These are phyloP conservation scores for Alternaria tenuissima DNA, from an alignment of 2,329 filamentous ascomycete species.

Conservation along the genomic window DNA sequence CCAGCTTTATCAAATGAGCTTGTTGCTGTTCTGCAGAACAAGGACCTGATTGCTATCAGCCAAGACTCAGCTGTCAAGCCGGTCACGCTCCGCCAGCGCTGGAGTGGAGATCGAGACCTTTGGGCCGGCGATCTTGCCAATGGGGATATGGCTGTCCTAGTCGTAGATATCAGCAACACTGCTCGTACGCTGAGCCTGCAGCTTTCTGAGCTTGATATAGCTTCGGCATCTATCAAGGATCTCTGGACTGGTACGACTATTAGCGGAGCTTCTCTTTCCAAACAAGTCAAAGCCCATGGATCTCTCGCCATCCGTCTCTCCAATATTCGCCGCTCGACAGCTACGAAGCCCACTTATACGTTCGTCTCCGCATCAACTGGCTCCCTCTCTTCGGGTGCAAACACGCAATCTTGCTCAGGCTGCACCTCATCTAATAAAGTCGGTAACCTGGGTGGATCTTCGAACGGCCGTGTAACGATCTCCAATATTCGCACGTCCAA, in stretches of 20 bases:
- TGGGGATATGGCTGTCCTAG: constrained; percentile 27
- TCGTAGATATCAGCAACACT: constrained; percentile 29
- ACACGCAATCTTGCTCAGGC: constrained; percentile 24
- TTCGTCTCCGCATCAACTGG: constrained; percentile 26
- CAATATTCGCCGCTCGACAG: constrained; percentile 22
- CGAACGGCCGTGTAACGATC: constrained; percentile 24
- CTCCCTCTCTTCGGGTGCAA: constrained; percentile 24
- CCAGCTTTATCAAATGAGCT: constrained; percentile 17
- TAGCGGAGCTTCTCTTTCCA: constrained; percentile 20
- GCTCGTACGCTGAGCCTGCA: constrained; percentile 23
- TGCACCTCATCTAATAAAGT: constrained; percentile 29
- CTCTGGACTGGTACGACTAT: constrained; percentile 25
- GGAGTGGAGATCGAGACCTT: constrained; percentile 26
- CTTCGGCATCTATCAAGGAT: constrained; percentile 29
- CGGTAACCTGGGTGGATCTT: constrained; percentile 26
- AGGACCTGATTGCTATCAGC: constrained; percentile 30
- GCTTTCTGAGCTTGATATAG: constrained; percentile 23
- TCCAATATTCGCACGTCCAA: constrained; percentile 29
- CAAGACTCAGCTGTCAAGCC: constrained; percentile 32
- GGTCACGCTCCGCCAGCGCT: constrained; percentile 28
- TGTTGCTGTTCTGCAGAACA: constrained; percentile 30
- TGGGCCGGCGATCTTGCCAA: constrained; percentile 32
- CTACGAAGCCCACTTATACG: constrained; percentile 19
- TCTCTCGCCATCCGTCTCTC: constrained; percentile 27
- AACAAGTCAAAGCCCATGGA: constrained; percentile 28